phyloP scores from a whole-genome alignment of 129 eudicot species.

The Artemisia annua region DNA sequence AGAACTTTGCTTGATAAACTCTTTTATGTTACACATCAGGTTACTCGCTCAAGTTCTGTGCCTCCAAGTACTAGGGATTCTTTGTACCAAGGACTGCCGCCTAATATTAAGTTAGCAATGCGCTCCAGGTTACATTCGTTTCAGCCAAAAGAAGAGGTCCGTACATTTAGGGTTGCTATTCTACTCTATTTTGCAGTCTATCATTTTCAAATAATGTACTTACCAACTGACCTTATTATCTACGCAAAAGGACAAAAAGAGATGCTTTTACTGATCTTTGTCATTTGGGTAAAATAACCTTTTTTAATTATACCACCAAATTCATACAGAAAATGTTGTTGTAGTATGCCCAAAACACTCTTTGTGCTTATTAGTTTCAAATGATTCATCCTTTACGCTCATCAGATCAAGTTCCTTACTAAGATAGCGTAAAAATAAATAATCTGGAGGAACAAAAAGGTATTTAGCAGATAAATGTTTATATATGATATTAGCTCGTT shows the following conservation, averaged over 20 bases:
- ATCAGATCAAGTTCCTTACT: no score
- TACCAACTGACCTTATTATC: background rate
- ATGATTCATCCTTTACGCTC: no score
- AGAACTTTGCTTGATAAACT: background rate
- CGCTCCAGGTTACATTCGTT: slow-evolving; percentile 77
- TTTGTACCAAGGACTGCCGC: slow-evolving; percentile 97
- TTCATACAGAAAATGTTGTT: no score
- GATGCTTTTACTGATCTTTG: background rate
- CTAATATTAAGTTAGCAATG: slow-evolving; percentile 67
- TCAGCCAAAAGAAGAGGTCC: slow-evolving; percentile 80
- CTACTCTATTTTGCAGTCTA: no score
- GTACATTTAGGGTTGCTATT: background rate
- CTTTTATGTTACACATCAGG: slow-evolving; percentile 41
- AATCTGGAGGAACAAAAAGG: no score
- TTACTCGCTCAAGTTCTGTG: slow-evolving; percentile 80
- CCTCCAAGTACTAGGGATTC: slow-evolving; percentile 94
- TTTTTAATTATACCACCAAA: no score
- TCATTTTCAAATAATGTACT: background rate
- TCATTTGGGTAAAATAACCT: background rate
- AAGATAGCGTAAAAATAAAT: no score
- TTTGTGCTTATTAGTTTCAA: no score
- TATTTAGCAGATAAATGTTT: no score
- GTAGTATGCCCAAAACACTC: no score
- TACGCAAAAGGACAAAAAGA: background rate
- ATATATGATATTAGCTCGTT: no score